phyloP scores from a whole-genome alignment of 1,139 yeast species.

The Diutina scorzettiae region DNA sequence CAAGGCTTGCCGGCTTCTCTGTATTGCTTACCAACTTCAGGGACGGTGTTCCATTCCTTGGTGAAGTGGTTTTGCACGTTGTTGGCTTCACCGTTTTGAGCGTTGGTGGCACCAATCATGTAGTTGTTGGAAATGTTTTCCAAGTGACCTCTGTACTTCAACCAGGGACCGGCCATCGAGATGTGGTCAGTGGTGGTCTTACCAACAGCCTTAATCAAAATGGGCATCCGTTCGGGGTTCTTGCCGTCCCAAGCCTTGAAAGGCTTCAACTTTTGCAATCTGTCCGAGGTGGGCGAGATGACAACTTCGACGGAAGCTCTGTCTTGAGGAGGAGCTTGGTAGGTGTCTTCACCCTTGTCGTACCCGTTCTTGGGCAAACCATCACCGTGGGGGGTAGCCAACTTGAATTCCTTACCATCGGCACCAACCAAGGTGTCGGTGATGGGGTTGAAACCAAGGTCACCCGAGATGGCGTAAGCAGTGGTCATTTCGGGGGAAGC shows the following conservation, averaged over 20 bases:
- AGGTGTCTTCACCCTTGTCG: constrained; percentile 91
- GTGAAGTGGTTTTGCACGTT: constrained; percentile 80
- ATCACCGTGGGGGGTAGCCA: constrained; percentile 80
- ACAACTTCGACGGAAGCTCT: constrained; percentile 64
- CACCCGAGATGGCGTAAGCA: constrained; percentile 95
- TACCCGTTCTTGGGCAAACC: constrained; percentile 91
- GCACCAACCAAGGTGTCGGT: constrained; percentile 91
- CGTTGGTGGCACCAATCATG: constrained; percentile 98
- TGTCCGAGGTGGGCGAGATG: constrained; percentile 71
- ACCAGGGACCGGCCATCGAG: constrained; percentile 99
- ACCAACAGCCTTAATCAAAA: constrained; percentile 92
- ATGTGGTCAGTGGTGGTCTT: constrained; percentile 99
- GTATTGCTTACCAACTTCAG: constrained; percentile 91
- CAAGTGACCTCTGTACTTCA: constrained; percentile 99
- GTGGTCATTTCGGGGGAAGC: constrained; percentile 97
- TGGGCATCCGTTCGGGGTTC: constrained; percentile 82
- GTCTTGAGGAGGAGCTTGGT: constrained; percentile 95
- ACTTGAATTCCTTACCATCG: constrained; percentile 91
- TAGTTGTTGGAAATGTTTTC: constrained; percentile 97
- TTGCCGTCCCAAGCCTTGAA: constrained; percentile 83
- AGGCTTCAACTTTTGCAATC: constrained; percentile 40
- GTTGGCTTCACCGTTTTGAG: constrained; percentile 95
- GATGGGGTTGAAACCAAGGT: constrained; percentile 94
- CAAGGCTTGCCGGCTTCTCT: constrained; percentile 85
- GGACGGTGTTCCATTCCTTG: constrained; percentile 90